A percentile compares a stretch with the other conserved stretches of the same genome.
Evolutionary conservation across 1,139 yeast species (phyloP).

Genomic region (Debaryomyces sp.): DNA sequence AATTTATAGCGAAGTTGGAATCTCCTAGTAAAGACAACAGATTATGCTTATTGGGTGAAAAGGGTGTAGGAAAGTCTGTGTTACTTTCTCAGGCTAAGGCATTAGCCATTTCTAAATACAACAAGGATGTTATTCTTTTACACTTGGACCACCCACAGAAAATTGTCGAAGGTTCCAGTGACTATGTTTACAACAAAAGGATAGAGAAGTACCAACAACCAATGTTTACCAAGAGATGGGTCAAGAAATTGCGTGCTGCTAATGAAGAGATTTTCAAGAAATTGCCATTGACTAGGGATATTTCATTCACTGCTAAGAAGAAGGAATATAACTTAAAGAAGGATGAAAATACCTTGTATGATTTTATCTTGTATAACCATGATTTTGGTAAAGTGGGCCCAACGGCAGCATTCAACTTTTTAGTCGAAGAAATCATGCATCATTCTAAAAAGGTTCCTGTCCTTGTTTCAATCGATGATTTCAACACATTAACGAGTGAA

Average conservation of each 20-base stretch:
- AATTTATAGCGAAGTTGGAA: slow-evolving; percentile 29
- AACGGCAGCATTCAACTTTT: slow-evolving; percentile 48
- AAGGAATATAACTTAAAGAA: slow-evolving; percentile 40
- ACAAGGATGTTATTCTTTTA: slow-evolving; percentile 56
- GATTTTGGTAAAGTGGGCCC: slow-evolving; percentile 44
- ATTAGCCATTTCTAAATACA: slow-evolving; percentile 43
- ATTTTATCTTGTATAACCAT: slow-evolving; percentile 37
- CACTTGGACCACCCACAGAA: slow-evolving; percentile 67
- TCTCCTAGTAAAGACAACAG: slow-evolving; percentile 42
- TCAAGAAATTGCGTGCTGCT: slow-evolving; percentile 57
- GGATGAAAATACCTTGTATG: slow-evolving; percentile 46
- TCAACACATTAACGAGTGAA: slow-evolving; percentile 62
- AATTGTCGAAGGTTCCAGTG: slow-evolving; percentile 72
- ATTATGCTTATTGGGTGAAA: slow-evolving; percentile 63
- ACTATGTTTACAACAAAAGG: slow-evolving; percentile 58
- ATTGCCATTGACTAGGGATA: slow-evolving; percentile 52
- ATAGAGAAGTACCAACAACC: slow-evolving; percentile 71
- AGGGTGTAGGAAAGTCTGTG: slow-evolving; percentile 83
- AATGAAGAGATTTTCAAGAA: slow-evolving; percentile 55
- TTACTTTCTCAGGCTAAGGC: slow-evolving; percentile 75
- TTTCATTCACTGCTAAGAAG: slow-evolving; percentile 36
- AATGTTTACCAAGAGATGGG: slow-evolving; percentile 67
- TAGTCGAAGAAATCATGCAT: slow-evolving; percentile 56
- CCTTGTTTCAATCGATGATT: slow-evolving; percentile 71
- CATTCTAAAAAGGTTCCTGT: slow-evolving; percentile 57